Percentiles rank a stretch among this genome's conserved stretches.
These are phyloP conservation scores for Corynascus novoguineensis DNA, from an alignment of 495 filamentous ascomycete genomes.

Conservation along the genomic window DNA sequence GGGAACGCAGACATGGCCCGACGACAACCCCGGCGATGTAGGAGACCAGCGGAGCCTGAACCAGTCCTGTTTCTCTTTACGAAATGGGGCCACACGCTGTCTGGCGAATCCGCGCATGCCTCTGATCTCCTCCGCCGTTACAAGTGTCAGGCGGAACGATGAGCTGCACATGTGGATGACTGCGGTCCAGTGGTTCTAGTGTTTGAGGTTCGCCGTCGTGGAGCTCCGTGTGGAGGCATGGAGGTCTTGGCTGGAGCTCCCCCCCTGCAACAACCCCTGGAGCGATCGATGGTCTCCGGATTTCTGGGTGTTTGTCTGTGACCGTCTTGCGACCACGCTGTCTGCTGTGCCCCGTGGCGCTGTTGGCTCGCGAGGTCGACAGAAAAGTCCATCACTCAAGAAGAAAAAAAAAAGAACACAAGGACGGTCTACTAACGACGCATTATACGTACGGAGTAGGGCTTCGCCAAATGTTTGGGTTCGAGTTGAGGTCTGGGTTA, in stretches of 20 bases:
- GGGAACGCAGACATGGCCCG: slow-evolving; percentile 1
- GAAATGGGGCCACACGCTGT: slow-evolving; percentile 23
- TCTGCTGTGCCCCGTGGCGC: slow-evolving; percentile 13
- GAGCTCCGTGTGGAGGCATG: slow-evolving; percentile 26
- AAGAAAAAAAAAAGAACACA: too few species aligned
- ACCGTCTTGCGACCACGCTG: slow-evolving; percentile 8
- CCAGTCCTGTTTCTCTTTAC: slow-evolving; percentile 13
- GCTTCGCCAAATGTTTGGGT: slow-evolving; percentile 31
- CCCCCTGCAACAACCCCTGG: background rate
- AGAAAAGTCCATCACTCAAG: slow-evolving; percentile 6
- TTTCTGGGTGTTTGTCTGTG: background rate
- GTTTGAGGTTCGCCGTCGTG: slow-evolving; percentile 34
- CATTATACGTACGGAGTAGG: slow-evolving; percentile 13
- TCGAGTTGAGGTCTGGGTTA: too few species aligned
- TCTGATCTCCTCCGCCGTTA: slow-evolving; percentile 19
- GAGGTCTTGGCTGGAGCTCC: slow-evolving; percentile 19
- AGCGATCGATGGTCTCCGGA: background rate
- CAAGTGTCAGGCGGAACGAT: slow-evolving; percentile 18
- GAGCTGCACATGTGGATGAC: slow-evolving; percentile 13
- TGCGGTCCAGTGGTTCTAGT: slow-evolving; percentile 28
- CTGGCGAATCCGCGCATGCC: slow-evolving; percentile 27
- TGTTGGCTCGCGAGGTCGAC: slow-evolving; percentile 2
- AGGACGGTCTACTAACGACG: too few species aligned
- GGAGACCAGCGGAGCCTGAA: slow-evolving; percentile 2
- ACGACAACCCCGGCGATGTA: slow-evolving; percentile 1